phyloP scores from a whole-genome alignment of 208 protist species.

The Acanthamoeba royreba region DNA sequence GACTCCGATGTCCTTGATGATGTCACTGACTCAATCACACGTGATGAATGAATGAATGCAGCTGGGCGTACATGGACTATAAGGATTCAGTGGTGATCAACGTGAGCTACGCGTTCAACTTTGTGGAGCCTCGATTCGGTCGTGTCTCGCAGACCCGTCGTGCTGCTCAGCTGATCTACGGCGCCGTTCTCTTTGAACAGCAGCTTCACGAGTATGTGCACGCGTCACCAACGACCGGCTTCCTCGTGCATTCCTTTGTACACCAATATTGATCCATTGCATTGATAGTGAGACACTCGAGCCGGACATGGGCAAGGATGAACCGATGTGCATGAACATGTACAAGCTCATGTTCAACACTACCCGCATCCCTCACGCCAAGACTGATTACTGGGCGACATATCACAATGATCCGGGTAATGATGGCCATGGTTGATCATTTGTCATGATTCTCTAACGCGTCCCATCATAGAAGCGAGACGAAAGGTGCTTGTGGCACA shows the following conservation, averaged over 20 bases:
- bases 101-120: slow-evolving; percentile 20
- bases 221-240: too few species aligned
- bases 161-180: neutral
- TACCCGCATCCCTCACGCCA: neutral
- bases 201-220: neutral
- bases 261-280: too few species aligned
- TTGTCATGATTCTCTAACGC: neutral
- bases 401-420: neutral
- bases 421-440: neutral
- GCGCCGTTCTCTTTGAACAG: slow-evolving; percentile 2
- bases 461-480: too few species aligned
- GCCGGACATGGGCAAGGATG: slow-evolving; percentile 9
- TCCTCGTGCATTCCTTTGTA: too few species aligned
- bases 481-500: neutral
- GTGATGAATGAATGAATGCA: neutral
- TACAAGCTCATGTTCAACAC: slow-evolving; percentile 39
- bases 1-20: neutral
- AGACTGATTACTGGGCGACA: neutral
- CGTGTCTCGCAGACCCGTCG: neutral
- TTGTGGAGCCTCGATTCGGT: neutral
- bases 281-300: neutral
- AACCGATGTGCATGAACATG: slow-evolving; percentile 12
- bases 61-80: slow-evolving; percentile 32
- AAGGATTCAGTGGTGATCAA: slow-evolving; percentile 14
- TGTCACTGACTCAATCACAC: neutral